Evolutionary conservation across 768 basidiomycete genomes (phyloP), one percentile per base, ranked within the genome.

Genomic region (Suillus spraguei): DNA sequence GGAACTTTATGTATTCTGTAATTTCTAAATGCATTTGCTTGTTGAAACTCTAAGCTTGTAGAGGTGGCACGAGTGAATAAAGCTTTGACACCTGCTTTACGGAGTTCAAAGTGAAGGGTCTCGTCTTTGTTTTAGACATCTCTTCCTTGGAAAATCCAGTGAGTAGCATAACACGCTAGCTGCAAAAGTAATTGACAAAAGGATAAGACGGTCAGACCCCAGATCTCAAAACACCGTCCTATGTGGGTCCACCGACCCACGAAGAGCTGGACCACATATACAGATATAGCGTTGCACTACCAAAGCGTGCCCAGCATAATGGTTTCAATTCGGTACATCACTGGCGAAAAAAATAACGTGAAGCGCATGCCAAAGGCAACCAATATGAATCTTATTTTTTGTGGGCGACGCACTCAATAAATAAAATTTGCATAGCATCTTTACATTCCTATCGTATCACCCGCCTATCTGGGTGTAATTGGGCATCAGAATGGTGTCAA

Each of bases 241-340:
- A 5, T 56, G 54, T 56, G 36, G 54, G 54, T 56, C 54, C 54
- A 56, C 54, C 13, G 16, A 38, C 22, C 36, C 54, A 56, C 36
- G 36, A 56, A 22, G 36, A 38, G 20, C 53, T 36, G 52, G 20
- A n/a, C 5, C 32, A 20, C 20, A n/a, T 20, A 11, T 54, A 36
- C 7, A 54, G 54, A 56, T 16, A 22, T 10, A 9, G 16, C 22
- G 1, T 38, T 56, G 36, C 36, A 38, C 54, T 56, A 36, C 36
- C 36, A 56, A 56, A 38, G 35, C 22, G 54, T 56, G 14, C 35
- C 53, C 53, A 54, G n/a, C 16, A 16, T 36, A 56, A 38, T 38
- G 36, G 22, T 16, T 22, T 22, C 54, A 56, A 16, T 38, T 9
- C 16, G 36, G n/a, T 55, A 3, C 22, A 38, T 56, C 54, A 56